Evolutionary conservation across 495 filamentous ascomycete genomes (phyloP).

Genomic region (Penicillium coffeae): DNA sequence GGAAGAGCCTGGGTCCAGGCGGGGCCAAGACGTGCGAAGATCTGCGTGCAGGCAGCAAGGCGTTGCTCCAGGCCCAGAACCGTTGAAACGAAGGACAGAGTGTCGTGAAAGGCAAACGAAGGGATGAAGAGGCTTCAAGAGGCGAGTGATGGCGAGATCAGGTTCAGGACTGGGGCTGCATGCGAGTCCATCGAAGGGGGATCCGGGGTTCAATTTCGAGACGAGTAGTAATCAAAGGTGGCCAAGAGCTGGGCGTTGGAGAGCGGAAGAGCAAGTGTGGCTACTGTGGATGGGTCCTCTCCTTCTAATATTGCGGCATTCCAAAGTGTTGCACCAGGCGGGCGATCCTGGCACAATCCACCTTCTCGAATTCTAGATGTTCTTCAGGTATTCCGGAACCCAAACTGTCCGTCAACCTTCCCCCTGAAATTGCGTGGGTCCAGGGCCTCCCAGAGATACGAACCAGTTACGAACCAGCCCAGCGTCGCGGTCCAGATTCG

Average conservation of each 20-base stretch:
- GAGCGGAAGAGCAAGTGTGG: too few relatives aligned
- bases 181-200: not conserved
- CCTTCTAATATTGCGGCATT: not conserved
- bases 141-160: not conserved
- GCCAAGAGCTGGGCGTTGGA: too few relatives aligned
- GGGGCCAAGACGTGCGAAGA: not conserved
- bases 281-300: too few relatives aligned
- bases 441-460: not conserved
- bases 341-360: not conserved
- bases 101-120: not conserved
- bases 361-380: slow-evolving; percentile 6
- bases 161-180: too few relatives aligned
- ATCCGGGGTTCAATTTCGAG: not conserved
- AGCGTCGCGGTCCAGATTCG: not conserved
- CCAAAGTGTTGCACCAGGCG: not conserved
- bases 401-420: not conserved
- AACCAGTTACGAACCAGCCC: not conserved
- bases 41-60: not conserved
- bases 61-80: not conserved
- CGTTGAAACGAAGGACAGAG: not conserved
- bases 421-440: not conserved
- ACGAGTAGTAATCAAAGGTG: too few relatives aligned
- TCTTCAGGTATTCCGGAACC: too few relatives aligned
- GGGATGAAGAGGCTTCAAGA: not conserved
- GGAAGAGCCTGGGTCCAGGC: not conserved